A percentile compares a stretch with the other conserved stretches of the same genome.
Evolutionary conservation across 805 yeast genomes (phyloP).

Genomic region (Wickerhamiella vanderwaltii): DNA sequence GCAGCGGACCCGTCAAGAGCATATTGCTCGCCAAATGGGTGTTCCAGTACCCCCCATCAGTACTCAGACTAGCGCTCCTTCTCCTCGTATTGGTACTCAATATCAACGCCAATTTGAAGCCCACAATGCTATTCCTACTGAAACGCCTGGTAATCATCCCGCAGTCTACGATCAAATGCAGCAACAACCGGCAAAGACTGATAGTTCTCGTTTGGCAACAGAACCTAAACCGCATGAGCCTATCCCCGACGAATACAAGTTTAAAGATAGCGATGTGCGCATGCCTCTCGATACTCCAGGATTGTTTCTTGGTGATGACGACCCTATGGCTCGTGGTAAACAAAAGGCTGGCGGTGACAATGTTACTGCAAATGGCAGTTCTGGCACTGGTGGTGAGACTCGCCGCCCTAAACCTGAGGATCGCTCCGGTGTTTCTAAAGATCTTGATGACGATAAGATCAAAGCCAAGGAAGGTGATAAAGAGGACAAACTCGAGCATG

Average conservation of each 20-base stretch:
- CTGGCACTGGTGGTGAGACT: slow-evolving; percentile 2
- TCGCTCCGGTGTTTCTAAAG: slow-evolving; percentile 8
- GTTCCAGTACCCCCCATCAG: slow-evolving; percentile 4
- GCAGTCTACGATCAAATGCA: neutral
- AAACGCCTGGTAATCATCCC: slow-evolving; percentile 8
- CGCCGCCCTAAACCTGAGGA: slow-evolving; percentile 11
- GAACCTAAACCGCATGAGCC: neutral
- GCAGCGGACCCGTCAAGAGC: slow-evolving; percentile 11
- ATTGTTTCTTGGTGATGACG: slow-evolving; percentile 16
- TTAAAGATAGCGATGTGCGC: slow-evolving; percentile 9
- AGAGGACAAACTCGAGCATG: slow-evolving; percentile 27
- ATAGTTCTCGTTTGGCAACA: slow-evolving; percentile 4
- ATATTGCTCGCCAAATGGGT: slow-evolving; percentile 11
- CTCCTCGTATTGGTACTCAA: slow-evolving; percentile 10
- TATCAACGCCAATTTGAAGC: slow-evolving; percentile 10
- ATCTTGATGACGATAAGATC: slow-evolving; percentile 11
- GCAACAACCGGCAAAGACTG: neutral
- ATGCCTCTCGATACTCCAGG: slow-evolving; percentile 22
- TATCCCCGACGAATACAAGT: slow-evolving; percentile 9
- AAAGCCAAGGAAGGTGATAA: slow-evolving; percentile 16
- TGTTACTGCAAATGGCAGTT: neutral
- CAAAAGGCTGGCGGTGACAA: neutral
- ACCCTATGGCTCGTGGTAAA: slow-evolving; percentile 5
- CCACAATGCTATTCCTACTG: slow-evolving; percentile 6
- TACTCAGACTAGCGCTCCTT: slow-evolving; percentile 7